Evolutionary conservation across 495 filamentous ascomycete species (phyloP).

Genomic region (Tricharina praecox): DNA sequence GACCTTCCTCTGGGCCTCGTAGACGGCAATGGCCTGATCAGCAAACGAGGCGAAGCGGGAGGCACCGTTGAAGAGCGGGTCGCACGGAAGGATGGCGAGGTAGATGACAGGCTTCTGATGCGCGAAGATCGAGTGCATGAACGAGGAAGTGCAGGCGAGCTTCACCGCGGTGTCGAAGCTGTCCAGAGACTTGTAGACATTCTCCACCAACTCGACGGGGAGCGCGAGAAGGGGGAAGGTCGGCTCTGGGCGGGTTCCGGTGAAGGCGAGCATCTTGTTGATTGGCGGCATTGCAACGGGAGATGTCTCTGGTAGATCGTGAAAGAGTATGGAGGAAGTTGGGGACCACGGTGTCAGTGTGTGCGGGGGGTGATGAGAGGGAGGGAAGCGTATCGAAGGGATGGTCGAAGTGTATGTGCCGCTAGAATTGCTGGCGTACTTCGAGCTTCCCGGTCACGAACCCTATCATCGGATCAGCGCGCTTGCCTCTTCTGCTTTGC

Average conservation of each 20-base stretch:
- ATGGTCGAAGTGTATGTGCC: too few relatives aligned
- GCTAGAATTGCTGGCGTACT: too few relatives aligned
- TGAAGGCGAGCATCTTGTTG: background rate
- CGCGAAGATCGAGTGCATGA: background rate
- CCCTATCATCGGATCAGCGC: too few relatives aligned
- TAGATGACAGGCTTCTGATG: background rate
- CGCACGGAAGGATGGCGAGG: background rate
- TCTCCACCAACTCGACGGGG: background rate
- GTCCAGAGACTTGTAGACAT: background rate
- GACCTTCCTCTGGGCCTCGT: background rate
- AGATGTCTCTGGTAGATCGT: too few relatives aligned
- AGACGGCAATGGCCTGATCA: background rate
- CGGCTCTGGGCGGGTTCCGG: background rate
- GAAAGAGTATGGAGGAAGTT: too few relatives aligned
- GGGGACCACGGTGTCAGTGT: too few relatives aligned
- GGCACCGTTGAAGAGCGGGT: background rate
- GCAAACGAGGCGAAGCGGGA: background rate
- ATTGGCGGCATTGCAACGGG: too few relatives aligned
- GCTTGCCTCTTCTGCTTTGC: too few relatives aligned
- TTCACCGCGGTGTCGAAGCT: background rate
- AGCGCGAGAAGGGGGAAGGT: background rate
- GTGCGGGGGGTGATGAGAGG: too few relatives aligned
- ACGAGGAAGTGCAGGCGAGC: background rate
- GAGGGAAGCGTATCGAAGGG: too few relatives aligned
- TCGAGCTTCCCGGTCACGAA: too few relatives aligned